phyloP scores from a whole-genome alignment of 2,329 filamentous ascomycete species.

The Hymenoscyphus occultus region DNA sequence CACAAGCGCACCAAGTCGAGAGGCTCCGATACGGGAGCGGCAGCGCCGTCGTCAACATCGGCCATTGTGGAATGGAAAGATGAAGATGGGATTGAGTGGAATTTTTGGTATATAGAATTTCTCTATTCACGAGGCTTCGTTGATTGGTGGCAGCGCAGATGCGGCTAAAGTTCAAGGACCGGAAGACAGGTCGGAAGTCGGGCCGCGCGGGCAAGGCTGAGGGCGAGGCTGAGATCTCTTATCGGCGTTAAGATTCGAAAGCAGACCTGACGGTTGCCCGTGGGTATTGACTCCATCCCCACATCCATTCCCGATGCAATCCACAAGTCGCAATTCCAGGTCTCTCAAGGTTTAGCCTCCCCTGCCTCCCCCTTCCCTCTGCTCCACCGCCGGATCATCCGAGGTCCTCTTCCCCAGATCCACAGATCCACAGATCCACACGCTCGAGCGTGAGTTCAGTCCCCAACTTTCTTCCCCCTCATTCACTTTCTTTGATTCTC shows the following conservation, averaged over 20 bases:
- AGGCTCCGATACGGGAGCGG: constrained; percentile 76
- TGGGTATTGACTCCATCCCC: not conserved
- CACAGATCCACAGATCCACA: not conserved
- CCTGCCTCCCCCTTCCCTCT: not conserved
- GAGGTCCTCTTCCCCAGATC: not conserved
- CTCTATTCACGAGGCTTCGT: constrained; percentile 8
- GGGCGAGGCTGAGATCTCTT: not conserved
- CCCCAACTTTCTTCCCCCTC: not conserved
- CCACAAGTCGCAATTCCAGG: not conserved
- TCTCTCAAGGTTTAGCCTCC: no score
- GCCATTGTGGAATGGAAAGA: constrained; percentile 59
- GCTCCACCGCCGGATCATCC: constrained; percentile 10
- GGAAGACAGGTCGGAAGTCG: not conserved
- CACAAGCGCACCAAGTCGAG: constrained; percentile 93
- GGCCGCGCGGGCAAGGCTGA: not conserved
- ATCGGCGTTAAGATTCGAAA: not conserved
- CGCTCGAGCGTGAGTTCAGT: not conserved
- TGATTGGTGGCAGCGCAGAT: not conserved
- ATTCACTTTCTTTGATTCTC: not conserved
- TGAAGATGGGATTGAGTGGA: not conserved
- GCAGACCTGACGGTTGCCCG: no score
- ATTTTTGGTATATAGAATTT: not conserved
- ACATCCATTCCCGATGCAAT: not conserved
- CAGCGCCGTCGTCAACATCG: constrained; percentile 70
- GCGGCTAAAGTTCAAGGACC: not conserved